phyloP scores from a whole-genome alignment of 1,139 yeast species.

The Candida freyschussii region DNA sequence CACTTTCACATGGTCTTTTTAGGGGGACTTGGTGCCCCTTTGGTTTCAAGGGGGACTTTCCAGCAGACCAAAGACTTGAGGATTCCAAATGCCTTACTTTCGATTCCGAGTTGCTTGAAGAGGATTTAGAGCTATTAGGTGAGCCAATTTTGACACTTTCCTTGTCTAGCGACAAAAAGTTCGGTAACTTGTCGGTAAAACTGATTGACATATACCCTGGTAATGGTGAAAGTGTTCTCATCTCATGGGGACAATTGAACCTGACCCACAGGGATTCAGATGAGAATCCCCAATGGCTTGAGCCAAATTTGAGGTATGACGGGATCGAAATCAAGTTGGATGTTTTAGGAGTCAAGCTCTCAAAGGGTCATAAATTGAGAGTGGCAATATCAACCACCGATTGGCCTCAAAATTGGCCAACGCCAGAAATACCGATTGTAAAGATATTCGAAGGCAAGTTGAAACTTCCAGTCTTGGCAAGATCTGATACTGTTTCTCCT shows the following conservation, averaged over 20 bases:
- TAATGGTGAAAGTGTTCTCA: slow-evolving; percentile 29
- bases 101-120: slow-evolving; percentile 27
- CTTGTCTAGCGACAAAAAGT: slow-evolving; percentile 31
- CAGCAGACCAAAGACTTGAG: slow-evolving; percentile 38
- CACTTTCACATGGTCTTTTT: slow-evolving; percentile 35
- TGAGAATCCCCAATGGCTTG: slow-evolving; percentile 33
- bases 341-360: slow-evolving; percentile 33
- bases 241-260: slow-evolving; percentile 42
- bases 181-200: slow-evolving; percentile 35
- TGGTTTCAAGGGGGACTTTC: slow-evolving; percentile 40
- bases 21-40: slow-evolving; percentile 42
- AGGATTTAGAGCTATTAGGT: slow-evolving; percentile 31
- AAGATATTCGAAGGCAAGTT: slow-evolving; percentile 28
- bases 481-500: slow-evolving; percentile 13
- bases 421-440: slow-evolving; percentile 33
- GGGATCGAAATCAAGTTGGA: slow-evolving; percentile 33
- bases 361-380: slow-evolving; percentile 33
- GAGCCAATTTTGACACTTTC: slow-evolving; percentile 31
- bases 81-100: slow-evolving; percentile 35
- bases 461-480: slow-evolving; percentile 26
- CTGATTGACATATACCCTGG: slow-evolving; percentile 32
- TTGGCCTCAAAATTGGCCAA: slow-evolving; percentile 43
- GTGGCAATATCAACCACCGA: slow-evolving; percentile 37
- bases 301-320: slow-evolving; percentile 29
- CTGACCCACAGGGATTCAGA: slow-evolving; percentile 36